Evolutionary conservation across 768 basidiomycete species (phyloP).

Genomic region (Saitozyma podzolica): DNA sequence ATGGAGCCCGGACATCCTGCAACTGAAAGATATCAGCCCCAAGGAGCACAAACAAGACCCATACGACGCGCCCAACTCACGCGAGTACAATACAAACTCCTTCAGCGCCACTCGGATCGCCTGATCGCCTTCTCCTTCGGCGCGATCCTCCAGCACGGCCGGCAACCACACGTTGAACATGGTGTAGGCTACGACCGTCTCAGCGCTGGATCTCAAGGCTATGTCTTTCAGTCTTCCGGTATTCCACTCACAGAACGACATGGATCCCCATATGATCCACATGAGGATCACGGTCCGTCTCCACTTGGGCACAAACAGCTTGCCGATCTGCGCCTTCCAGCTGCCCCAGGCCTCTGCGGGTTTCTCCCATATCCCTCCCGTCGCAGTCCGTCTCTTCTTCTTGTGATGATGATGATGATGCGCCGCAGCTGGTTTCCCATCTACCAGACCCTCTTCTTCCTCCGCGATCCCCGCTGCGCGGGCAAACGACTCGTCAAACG

Average conservation of each 20-base stretch:
- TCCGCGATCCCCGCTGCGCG: constrained; percentile 4
- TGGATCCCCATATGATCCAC: constrained; percentile 52
- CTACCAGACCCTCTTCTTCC: constrained; percentile 7
- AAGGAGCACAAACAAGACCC: not conserved
- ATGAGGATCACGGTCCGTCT: constrained; percentile 48
- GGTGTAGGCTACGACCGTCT: constrained; percentile 28
- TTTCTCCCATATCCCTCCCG: constrained; percentile 4
- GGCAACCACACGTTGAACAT: constrained; percentile 53
- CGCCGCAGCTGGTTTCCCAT: too few species aligned
- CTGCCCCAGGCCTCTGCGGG: constrained; percentile 22
- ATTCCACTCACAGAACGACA: constrained; percentile 41
- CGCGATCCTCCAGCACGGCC: constrained; percentile 45
- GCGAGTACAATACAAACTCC: constrained; percentile 46
- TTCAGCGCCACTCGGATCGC: constrained; percentile 41
- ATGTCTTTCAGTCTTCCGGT: constrained; percentile 7
- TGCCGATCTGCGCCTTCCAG: constrained; percentile 36
- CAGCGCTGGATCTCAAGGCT: not conserved
- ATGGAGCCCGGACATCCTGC: constrained; percentile 51
- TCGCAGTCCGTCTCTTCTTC: constrained; percentile 5
- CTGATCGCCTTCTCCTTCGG: constrained; percentile 37
- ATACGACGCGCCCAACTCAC: constrained; percentile 16
- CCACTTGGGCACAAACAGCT: constrained; percentile 48
- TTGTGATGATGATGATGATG: not conserved
- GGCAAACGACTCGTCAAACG: constrained; percentile 35
- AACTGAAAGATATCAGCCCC: constrained; percentile 24